Percentiles rank a stretch among this genome's conserved stretches.
phyloP scores from a whole-genome alignment of 352 stramenopile genomes.

The Phytophthora podocarpi region DNA sequence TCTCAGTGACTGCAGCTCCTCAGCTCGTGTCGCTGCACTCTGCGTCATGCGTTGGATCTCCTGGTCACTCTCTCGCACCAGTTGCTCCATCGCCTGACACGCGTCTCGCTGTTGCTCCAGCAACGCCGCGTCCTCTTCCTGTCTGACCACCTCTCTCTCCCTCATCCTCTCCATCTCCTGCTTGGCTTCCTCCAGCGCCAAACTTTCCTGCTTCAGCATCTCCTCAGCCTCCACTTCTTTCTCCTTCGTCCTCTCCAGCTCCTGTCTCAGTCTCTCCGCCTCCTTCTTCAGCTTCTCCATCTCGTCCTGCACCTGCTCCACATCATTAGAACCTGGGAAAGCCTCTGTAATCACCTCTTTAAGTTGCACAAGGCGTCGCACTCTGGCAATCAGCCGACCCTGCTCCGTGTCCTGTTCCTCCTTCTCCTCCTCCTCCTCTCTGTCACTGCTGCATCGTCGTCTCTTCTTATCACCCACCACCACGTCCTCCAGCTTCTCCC shows the following conservation, averaged over 20 bases:
- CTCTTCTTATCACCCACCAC: not conserved
- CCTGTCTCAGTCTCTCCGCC: conserved; percentile 31
- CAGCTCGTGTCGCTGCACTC: conserved; percentile 29
- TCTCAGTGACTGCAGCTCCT: conserved; percentile 37
- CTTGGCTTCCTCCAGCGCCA: conserved; percentile 40
- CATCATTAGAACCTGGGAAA: conserved; percentile 23
- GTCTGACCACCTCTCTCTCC: conserved; percentile 31
- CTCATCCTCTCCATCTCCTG: conserved; percentile 35
- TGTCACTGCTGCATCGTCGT: not conserved
- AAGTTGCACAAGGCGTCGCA: conserved; percentile 30
- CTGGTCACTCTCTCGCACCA: conserved; percentile 48
- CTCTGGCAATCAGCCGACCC: conserved; percentile 9
- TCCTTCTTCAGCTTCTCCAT: conserved; percentile 5
- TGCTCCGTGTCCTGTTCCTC: conserved; percentile 15
- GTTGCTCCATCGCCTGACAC: conserved; percentile 50
- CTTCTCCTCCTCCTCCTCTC: conserved; percentile 1
- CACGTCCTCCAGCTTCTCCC: conserved; percentile 24
- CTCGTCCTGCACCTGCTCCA: conserved; percentile 19
- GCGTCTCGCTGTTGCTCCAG: conserved; percentile 47
- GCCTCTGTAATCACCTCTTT: conserved; percentile 12
- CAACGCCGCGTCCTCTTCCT: conserved; percentile 47
- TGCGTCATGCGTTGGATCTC: conserved; percentile 46
- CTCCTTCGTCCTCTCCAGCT: too few species aligned
- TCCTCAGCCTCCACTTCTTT: conserved; percentile 31
- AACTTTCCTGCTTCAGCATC: conserved; percentile 45